phyloP scores from a whole-genome alignment of 345 rosid genomes.

The Erysimum cheiranthoides region DNA sequence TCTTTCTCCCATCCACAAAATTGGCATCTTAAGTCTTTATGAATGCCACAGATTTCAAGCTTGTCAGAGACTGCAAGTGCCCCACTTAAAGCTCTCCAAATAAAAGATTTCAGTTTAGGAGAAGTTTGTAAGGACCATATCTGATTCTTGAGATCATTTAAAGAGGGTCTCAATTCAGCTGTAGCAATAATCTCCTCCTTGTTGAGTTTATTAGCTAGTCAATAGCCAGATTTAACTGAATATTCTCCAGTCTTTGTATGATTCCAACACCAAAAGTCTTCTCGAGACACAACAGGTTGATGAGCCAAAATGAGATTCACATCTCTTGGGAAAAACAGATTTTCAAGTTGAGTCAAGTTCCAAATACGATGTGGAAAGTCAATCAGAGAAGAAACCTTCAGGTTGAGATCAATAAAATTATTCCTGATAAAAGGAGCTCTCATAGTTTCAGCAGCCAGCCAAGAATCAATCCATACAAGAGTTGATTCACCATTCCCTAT shows the following conservation, averaged over 20 bases:
- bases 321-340: not conserved
- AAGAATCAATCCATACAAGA: too few species aligned
- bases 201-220: not conserved
- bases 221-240: not conserved
- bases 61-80: too few species aligned
- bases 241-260: not conserved
- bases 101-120: not conserved
- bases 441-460: too few species aligned
- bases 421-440: too few species aligned
- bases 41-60: too few species aligned
- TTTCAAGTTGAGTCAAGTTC: too few species aligned
- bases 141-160: not conserved
- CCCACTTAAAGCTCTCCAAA: not conserved
- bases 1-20: too few species aligned
- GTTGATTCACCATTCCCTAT: too few species aligned
- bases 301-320: not conserved
- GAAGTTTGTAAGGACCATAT: not conserved
- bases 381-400: too few species aligned
- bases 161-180: not conserved
- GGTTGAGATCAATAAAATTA: too few species aligned
- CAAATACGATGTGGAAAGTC: too few species aligned
- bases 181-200: not conserved
- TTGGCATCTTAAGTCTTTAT: too few species aligned
- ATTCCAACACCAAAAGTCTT: not conserved
- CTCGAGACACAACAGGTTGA: not conserved